These are phyloP conservation scores for Lachnellula hyalina DNA, from an alignment of 2,329 filamentous ascomycete genomes.

Conservation along the genomic window DNA sequence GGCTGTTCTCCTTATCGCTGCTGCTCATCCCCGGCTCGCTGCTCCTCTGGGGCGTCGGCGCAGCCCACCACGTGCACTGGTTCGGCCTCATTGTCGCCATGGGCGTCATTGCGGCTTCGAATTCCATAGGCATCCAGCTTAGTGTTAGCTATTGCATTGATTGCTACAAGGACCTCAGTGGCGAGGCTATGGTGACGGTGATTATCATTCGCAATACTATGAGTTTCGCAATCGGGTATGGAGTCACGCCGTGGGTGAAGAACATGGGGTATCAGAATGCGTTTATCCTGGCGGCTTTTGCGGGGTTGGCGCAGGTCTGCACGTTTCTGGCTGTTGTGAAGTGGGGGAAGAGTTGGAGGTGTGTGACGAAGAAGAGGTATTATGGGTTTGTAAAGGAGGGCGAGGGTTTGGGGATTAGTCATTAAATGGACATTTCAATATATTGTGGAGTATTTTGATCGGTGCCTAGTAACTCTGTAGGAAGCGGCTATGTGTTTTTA, in stretches of 20 bases:
- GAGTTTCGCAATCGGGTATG: slow-evolving; percentile 46
- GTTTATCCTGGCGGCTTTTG: slow-evolving; percentile 39
- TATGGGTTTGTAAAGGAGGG: slow-evolving; percentile 34
- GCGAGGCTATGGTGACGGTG: slow-evolving; percentile 45
- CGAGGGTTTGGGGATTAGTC: slow-evolving; percentile 10
- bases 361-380: slow-evolving; percentile 35
- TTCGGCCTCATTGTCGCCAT: slow-evolving; percentile 44
- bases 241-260: slow-evolving; percentile 42
- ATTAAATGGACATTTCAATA: background rate
- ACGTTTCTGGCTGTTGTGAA: slow-evolving; percentile 42
- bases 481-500: no score
- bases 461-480: no score
- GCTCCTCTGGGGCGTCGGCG: slow-evolving; percentile 47
- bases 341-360: slow-evolving; percentile 42
- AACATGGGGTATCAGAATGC: slow-evolving; percentile 39
- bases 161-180: slow-evolving; percentile 42
- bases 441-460: no score
- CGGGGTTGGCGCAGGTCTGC: slow-evolving; percentile 34
- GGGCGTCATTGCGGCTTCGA: slow-evolving; percentile 40
- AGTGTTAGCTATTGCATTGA: slow-evolving; percentile 44
- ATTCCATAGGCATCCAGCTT: slow-evolving; percentile 39
- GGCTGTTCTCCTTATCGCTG: slow-evolving; percentile 31
- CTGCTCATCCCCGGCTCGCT: slow-evolving; percentile 40
- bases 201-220: slow-evolving; percentile 45
- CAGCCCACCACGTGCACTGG: slow-evolving; percentile 41